Evolutionary conservation across 345 rosid species (phyloP).

Genomic region (Capsella bursapastoris): DNA sequence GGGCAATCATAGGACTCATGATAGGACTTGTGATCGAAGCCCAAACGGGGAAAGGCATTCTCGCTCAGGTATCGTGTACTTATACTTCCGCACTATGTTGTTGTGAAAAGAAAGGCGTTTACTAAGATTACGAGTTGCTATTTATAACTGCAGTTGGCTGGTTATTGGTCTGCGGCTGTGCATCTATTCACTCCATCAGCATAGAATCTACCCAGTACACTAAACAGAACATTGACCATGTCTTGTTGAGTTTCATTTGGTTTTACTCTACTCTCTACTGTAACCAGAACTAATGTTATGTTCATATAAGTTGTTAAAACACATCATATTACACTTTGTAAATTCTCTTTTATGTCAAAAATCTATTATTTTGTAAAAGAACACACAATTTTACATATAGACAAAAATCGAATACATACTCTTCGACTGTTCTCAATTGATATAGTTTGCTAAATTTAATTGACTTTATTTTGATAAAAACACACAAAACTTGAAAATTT

Average conservation of each 20-base stretch:
- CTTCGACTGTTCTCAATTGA: neutral
- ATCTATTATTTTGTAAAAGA: neutral
- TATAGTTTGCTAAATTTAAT: neutral
- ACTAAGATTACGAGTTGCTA: constrained; percentile 19
- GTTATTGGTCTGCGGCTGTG: constrained; percentile 63
- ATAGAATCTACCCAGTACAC: constrained; percentile 12
- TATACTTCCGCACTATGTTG: neutral
- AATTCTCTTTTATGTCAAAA: neutral
- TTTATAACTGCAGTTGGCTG: constrained; percentile 62
- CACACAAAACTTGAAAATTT: neutral
- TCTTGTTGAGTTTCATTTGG: constrained; percentile 12
- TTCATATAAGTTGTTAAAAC: constrained; percentile 14
- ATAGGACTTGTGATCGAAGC: constrained; percentile 84
- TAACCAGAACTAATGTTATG: neutral
- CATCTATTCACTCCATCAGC: constrained; percentile 39
- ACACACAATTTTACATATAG: neutral
- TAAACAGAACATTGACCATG: constrained; percentile 4
- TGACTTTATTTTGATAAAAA: neutral
- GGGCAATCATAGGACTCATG: constrained; percentile 91
- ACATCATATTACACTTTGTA: neutral
- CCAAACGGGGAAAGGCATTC: constrained; percentile 69
- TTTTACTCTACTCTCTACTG: constrained; percentile 16
- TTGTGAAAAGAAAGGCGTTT: constrained; percentile 5
- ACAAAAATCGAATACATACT: neutral
- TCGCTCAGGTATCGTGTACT: constrained; percentile 59